Percentiles rank a stretch among this genome's conserved stretches.
Conservation (phyloP, 129 eudicot species). For the Lonicera japonica region DNA sequence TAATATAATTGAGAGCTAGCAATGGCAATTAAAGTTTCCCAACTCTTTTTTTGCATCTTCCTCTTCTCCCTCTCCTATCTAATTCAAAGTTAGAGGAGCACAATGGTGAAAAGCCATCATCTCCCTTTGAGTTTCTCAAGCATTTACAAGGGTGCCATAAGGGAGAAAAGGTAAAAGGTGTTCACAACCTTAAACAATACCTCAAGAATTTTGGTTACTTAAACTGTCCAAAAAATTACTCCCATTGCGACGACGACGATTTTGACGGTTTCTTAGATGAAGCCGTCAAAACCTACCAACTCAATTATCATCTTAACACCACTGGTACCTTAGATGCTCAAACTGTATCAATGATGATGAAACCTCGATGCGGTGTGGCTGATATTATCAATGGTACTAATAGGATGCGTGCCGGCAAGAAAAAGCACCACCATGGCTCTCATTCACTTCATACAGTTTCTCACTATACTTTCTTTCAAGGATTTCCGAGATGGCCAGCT, state of each 20-base stretch:
- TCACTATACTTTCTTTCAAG: conserved; percentile 8
- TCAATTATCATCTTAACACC: conserved; percentile 16
- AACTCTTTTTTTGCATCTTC: conserved; percentile 1
- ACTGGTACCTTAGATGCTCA: conserved; percentile 15
- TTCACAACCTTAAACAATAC: conserved; percentile 19
- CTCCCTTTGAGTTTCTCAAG: conserved; percentile 17
- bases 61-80: background rate
- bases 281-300: conserved; percentile 22
- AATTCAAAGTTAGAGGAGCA: conserved; percentile 5
- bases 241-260: conserved; percentile 1
- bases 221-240: background rate
- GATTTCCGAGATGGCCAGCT: conserved; percentile 17
- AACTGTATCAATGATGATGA: conserved; percentile 17
- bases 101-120: background rate
- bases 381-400: conserved; percentile 19
- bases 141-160: conserved; percentile 19
- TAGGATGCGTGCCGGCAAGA: too few relatives aligned
- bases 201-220: conserved; percentile 21
- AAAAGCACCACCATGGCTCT: background rate
- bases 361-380: conserved; percentile 26
- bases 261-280: conserved; percentile 20
- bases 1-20: background rate
- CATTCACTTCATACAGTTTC: conserved; percentile 5
- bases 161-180: conserved; percentile 11
- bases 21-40: conserved; percentile 11